Evolutionary conservation across 208 protist species (phyloP).

Genomic region (Eutreptiella sp.): DNA sequence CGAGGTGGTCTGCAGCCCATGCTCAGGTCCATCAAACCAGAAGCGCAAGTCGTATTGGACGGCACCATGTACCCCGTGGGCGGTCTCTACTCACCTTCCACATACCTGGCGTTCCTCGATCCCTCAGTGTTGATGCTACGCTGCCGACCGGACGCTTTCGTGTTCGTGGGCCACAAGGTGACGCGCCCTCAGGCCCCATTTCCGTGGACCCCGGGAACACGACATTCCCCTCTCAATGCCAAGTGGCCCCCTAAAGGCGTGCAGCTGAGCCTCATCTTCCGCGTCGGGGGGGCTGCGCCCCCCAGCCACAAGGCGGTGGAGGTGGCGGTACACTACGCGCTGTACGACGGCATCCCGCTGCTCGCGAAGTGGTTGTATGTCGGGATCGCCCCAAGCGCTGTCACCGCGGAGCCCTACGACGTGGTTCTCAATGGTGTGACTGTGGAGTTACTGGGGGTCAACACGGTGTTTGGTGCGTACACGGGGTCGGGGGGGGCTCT

Average conservation of each 20-base stretch:
- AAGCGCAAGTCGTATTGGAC: too few relatives aligned
- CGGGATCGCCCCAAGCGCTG: not conserved
- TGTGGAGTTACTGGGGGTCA: too few relatives aligned
- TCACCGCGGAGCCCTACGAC: not conserved
- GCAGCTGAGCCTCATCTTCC: not conserved
- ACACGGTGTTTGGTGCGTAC: too few relatives aligned
- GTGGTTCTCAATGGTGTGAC: not conserved
- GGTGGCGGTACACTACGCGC: slow-evolving; percentile 15
- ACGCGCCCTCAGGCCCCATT: slow-evolving; percentile 4
- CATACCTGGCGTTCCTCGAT: too few relatives aligned
- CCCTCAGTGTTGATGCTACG: too few relatives aligned
- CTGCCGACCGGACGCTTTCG: too few relatives aligned
- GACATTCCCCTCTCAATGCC: not conserved
- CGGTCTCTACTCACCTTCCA: too few relatives aligned
- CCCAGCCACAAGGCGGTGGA: not conserved
- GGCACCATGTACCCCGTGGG: too few relatives aligned
- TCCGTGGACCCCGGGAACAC: slow-evolving; percentile 15
- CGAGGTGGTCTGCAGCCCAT: slow-evolving; percentile 1
- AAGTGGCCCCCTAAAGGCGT: slow-evolving; percentile 10
- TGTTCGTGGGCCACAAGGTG: too few relatives aligned
- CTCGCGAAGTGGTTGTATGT: slow-evolving; percentile 19
- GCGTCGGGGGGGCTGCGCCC: not conserved
- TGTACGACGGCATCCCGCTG: slow-evolving; percentile 14
- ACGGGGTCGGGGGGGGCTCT: too few relatives aligned
- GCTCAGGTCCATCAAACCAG: too few relatives aligned